A percentile compares a stretch with the other conserved stretches of the same genome.
phyloP scores from a whole-genome alignment of 176 grass and related monocot species.

The Phyllostachys edulis region DNA sequence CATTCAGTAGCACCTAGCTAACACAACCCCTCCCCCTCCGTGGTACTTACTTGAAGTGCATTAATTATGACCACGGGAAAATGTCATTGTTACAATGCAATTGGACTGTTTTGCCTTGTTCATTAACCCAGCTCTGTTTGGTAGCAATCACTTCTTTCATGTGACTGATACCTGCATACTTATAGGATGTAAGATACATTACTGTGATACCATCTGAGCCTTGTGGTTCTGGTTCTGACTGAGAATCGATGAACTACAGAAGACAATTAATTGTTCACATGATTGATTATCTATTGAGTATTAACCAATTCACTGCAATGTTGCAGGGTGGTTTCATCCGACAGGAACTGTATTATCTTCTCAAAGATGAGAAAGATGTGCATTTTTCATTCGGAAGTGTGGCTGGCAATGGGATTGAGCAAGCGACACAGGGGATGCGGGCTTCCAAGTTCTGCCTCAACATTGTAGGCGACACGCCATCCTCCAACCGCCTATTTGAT shows the following conservation, averaged over 20 bases:
- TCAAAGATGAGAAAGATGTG: constrained; percentile 66
- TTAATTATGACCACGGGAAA: neutral
- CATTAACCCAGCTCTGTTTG: neutral
- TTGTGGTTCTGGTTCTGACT: neutral
- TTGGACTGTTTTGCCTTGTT: neutral
- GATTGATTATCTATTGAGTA: neutral
- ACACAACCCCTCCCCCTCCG: neutral
- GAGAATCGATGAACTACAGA: neutral
- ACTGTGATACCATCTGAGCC: neutral
- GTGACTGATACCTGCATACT: neutral
- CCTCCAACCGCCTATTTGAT: constrained; percentile 65
- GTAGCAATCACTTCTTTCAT: neutral
- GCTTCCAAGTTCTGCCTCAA: constrained; percentile 68
- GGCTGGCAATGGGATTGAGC: constrained; percentile 48
- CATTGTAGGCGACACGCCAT: constrained; percentile 68
- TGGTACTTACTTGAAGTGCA: constrained; percentile 16
- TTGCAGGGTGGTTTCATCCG: constrained; percentile 63
- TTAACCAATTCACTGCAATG: neutral
- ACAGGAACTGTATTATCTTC: constrained; percentile 69
- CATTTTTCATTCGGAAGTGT: constrained; percentile 74
- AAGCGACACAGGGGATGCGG: constrained; percentile 50
- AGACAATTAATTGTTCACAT: constrained; percentile 12
- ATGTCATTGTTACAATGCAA: neutral
- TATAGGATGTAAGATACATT: neutral
- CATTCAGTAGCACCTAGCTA: neutral